Conservation (phyloP, 2,329 filamentous ascomycete genomes). For the Westerdykella aurantiaca region DNA sequence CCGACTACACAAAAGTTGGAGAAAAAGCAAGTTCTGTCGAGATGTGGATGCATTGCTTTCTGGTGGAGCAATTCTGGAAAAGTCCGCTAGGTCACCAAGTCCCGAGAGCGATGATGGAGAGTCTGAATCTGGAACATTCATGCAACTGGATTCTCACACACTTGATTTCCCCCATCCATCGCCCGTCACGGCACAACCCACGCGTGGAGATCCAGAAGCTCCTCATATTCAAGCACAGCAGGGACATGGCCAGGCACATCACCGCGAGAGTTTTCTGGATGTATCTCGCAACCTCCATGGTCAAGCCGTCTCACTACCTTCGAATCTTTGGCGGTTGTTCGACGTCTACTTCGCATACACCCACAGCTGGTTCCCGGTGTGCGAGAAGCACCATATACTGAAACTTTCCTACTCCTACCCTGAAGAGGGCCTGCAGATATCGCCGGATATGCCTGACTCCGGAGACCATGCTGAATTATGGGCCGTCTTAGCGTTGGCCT, state of each 20-base stretch:
- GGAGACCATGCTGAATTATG: constrained; percentile 43
- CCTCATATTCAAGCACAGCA: not conserved
- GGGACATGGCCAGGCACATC: not conserved
- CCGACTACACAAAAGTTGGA: constrained; percentile 57
- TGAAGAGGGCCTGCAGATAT: constrained; percentile 35
- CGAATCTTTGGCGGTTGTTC: constrained; percentile 55
- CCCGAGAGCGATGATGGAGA: constrained; percentile 24
- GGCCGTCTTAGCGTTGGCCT: constrained; percentile 41
- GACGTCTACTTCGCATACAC: constrained; percentile 72
- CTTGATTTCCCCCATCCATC: constrained; percentile 5
- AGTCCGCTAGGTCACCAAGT: constrained; percentile 10
- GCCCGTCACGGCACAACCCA: not conserved
- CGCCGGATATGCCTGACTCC: constrained; percentile 18
- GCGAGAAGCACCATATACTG: constrained; percentile 60
- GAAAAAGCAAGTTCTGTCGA: constrained; percentile 55
- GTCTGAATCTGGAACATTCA: constrained; percentile 11
- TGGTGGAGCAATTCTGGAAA: constrained; percentile 24
- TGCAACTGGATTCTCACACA: too few relatives aligned
- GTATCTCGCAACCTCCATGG: not conserved
- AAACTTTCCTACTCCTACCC: constrained; percentile 53
- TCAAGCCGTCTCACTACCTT: constrained; percentile 40
- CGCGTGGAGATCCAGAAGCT: constrained; percentile 4
- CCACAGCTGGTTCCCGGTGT: constrained; percentile 69
- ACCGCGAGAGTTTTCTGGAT: not conserved
- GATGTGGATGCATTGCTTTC: constrained; percentile 60